Percentiles rank a stretch among this genome's conserved stretches.
These are phyloP conservation scores for Polychytrium aggregatum DNA, from an alignment of 192 early-diverging fungal genomes.

Conservation along the genomic window DNA sequence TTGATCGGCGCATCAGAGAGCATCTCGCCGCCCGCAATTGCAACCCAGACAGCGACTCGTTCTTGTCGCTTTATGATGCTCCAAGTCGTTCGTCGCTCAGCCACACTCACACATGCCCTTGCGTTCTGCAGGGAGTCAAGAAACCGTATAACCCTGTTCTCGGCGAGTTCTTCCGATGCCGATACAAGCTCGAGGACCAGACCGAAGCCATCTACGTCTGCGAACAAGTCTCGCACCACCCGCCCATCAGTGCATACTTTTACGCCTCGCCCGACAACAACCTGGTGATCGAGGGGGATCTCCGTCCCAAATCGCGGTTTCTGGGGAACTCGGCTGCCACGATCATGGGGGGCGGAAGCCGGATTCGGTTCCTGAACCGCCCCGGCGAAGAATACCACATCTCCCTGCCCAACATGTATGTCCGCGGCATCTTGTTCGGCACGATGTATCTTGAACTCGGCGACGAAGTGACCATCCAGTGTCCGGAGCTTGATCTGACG, in stretches of 20 bases:
- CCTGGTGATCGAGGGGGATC: conserved; percentile 65
- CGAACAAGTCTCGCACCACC: conserved; percentile 94
- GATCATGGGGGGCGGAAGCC: conserved; percentile 65
- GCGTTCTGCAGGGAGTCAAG: conserved; percentile 88
- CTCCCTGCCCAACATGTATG: conserved; percentile 86
- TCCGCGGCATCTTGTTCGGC: conserved; percentile 83
- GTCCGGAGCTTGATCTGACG: conserved; percentile 60
- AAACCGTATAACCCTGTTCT: conserved; percentile 95
- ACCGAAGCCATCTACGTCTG: conserved; percentile 48
- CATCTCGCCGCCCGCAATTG: no score
- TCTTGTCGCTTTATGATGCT: no score
- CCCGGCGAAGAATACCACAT: conserved; percentile 70
- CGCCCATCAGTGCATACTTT: conserved; percentile 68
- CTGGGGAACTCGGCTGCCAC: conserved; percentile 84
- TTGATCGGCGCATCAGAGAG: no score
- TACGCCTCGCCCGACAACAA: conserved; percentile 71
- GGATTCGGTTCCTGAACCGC: conserved; percentile 48
- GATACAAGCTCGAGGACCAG: conserved; percentile 37
- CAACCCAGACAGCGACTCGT: no score
- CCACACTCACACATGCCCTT: no score
- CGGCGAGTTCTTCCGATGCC: conserved; percentile 82
- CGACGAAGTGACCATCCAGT: conserved; percentile 63
- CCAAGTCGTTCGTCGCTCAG: no score
- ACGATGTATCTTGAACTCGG: conserved; percentile 90
- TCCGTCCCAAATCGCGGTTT: conserved; percentile 79